These are phyloP conservation scores for Gamsiella multidivaricata DNA, from an alignment of 192 early-diverging fungal species.

Conservation along the genomic window DNA sequence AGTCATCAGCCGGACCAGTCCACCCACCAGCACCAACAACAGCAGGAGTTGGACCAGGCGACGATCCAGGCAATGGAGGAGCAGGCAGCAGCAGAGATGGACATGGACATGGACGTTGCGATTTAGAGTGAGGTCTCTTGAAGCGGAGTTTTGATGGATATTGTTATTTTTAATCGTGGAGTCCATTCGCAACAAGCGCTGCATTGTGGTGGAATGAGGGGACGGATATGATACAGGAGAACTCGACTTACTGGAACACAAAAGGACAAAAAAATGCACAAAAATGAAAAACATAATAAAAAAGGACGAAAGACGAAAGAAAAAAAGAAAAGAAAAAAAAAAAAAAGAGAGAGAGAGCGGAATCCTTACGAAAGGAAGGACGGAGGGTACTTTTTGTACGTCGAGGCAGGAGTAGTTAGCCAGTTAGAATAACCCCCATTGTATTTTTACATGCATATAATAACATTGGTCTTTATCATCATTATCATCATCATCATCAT, in stretches of 20 bases:
- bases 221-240: background rate
- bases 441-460: background rate
- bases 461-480: no score
- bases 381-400: no score
- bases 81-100: conserved; percentile 31
- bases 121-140: background rate
- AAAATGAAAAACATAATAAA: background rate
- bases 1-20: conserved; percentile 17
- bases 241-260: background rate
- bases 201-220: no score
- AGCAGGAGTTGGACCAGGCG: background rate
- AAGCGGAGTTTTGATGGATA: background rate
- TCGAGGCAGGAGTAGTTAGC: no score
- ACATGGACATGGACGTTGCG: conserved; percentile 37
- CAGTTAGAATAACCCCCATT: no score
- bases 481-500: no score
- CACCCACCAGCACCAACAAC: background rate
- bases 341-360: background rate
- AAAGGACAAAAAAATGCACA: conserved; percentile 5
- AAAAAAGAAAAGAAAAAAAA: background rate
- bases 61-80: conserved; percentile 5
- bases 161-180: background rate
- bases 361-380: no score
- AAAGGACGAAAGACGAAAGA: conserved; percentile 2
- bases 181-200: no score